A percentile compares a stretch with the other conserved stretches of the same genome.
These are phyloP conservation scores for Botrytis porri DNA, from an alignment of 2,329 filamentous ascomycete genomes.

Conservation along the genomic window DNA sequence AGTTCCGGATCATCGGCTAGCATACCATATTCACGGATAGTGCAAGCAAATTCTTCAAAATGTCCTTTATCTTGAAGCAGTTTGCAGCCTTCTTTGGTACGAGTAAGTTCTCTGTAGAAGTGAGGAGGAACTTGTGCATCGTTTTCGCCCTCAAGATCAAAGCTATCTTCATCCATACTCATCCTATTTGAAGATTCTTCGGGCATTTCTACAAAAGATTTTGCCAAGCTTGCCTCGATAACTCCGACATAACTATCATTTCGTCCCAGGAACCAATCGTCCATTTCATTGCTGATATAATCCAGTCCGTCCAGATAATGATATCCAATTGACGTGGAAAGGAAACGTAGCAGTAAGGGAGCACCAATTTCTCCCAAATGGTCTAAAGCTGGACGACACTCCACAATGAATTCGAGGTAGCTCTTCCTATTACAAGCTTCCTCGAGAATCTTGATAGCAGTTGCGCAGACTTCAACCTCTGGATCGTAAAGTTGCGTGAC, in stretches of 20 bases:
- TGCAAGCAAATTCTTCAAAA: slow-evolving; percentile 88
- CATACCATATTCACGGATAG: slow-evolving; percentile 83
- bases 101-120: slow-evolving; percentile 92
- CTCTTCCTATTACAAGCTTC: slow-evolving; percentile 92
- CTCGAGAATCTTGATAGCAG: slow-evolving; percentile 94
- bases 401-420: slow-evolving; percentile 92
- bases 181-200: slow-evolving; percentile 40
- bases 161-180: slow-evolving; percentile 42
- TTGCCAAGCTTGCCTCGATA: slow-evolving; percentile 91
- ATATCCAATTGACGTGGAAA: slow-evolving; percentile 95
- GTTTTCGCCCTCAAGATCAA: slow-evolving; percentile 46
- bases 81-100: slow-evolving; percentile 88
- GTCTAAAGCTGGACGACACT: slow-evolving; percentile 89
- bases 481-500: slow-evolving; percentile 98
- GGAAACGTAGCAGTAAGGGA: slow-evolving; percentile 83
- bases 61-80: slow-evolving; percentile 90
- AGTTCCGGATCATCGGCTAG: slow-evolving; percentile 81
- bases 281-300: slow-evolving; percentile 99
- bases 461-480: slow-evolving; percentile 93
- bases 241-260: slow-evolving; percentile 95
- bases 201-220: slow-evolving; percentile 62
- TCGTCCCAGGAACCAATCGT: slow-evolving; percentile 96
- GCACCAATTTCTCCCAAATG: slow-evolving; percentile 96
- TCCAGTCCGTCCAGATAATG: slow-evolving; percentile 95
- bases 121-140: slow-evolving; percentile 74